Evolutionary conservation across 2,329 filamentous ascomycete species (phyloP).

Genomic region (Cryphonectria naterciae): DNA sequence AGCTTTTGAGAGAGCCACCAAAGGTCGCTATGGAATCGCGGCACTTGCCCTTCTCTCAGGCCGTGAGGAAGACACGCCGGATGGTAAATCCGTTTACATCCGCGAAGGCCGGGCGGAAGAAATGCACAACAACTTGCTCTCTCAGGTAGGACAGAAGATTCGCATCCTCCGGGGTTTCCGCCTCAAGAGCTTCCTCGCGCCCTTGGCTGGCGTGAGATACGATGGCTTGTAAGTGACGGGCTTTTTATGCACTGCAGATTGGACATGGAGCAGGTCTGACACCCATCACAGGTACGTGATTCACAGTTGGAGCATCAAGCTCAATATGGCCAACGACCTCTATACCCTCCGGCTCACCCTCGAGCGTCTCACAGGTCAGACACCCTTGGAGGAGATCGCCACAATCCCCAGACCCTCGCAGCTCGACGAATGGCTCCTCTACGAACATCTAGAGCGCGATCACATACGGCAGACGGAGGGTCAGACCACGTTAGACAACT

Average conservation of each 20-base stretch:
- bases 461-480: slow-evolving; percentile 46
- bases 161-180: slow-evolving; percentile 57
- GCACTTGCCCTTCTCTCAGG: slow-evolving; percentile 58
- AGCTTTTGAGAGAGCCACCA: slow-evolving; percentile 49
- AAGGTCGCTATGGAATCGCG: slow-evolving; percentile 49
- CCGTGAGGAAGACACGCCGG: slow-evolving; percentile 47
- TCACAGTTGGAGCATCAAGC: slow-evolving; percentile 50
- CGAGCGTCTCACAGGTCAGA: slow-evolving; percentile 49
- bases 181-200: slow-evolving; percentile 56
- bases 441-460: slow-evolving; percentile 50
- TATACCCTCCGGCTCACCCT: slow-evolving; percentile 52
- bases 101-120: slow-evolving; percentile 48
- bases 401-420: slow-evolving; percentile 57
- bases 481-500: slow-evolving; percentile 45
- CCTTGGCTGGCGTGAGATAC: slow-evolving; percentile 57
- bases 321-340: slow-evolving; percentile 44
- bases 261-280: neutral
- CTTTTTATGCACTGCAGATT: neutral
- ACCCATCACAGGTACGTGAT: slow-evolving; percentile 50
- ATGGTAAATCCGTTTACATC: slow-evolving; percentile 47
- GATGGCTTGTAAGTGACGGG: slow-evolving; percentile 56
- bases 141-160: slow-evolving; percentile 52
- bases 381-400: slow-evolving; percentile 46
- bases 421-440: slow-evolving; percentile 59
- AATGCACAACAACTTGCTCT: slow-evolving; percentile 54